Conservation (phyloP, 129 eudicot genomes). For the Artemisia annua region DNA sequence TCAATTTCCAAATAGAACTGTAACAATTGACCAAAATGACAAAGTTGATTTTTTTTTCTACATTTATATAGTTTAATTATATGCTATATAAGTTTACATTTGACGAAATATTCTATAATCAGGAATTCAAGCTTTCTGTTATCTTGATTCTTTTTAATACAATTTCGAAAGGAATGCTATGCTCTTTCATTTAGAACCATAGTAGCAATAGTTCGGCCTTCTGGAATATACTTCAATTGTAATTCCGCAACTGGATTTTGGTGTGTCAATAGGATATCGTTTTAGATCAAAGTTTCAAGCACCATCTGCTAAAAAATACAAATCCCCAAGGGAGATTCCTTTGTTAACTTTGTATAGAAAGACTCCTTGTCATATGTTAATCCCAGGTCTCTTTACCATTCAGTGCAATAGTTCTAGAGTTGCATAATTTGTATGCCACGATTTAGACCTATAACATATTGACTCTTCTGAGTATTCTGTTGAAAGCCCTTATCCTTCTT, state of each 20-base stretch:
- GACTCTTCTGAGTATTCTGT: too few species aligned
- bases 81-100: slow-evolving; percentile 2
- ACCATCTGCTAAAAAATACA: slow-evolving; percentile 50
- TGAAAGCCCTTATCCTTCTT: slow-evolving; percentile 52
- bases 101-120: slow-evolving; percentile 65
- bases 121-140: slow-evolving; percentile 52
- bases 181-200: slow-evolving; percentile 86
- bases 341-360: slow-evolving; percentile 63
- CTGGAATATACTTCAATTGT: slow-evolving; percentile 45
- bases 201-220: slow-evolving; percentile 34
- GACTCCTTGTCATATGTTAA: slow-evolving; percentile 70
- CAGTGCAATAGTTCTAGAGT: slow-evolving; percentile 77
- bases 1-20: too few species aligned
- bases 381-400: slow-evolving; percentile 84
- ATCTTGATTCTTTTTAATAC: slow-evolving; percentile 51
- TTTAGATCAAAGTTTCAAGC: slow-evolving; percentile 55
- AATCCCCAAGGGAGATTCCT: slow-evolving; percentile 65
- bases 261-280: slow-evolving; percentile 63
- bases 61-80: slow-evolving; percentile 19
- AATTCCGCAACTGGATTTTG: slow-evolving; percentile 69
- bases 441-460: slow-evolving; percentile 80
- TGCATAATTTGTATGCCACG: slow-evolving; percentile 73
- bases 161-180: slow-evolving; percentile 49
- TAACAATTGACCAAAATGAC: too few species aligned
- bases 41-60: neutral